Evolutionary conservation across 1,139 yeast genomes (phyloP).

Genomic region (Candida buenavistaensis): DNA sequence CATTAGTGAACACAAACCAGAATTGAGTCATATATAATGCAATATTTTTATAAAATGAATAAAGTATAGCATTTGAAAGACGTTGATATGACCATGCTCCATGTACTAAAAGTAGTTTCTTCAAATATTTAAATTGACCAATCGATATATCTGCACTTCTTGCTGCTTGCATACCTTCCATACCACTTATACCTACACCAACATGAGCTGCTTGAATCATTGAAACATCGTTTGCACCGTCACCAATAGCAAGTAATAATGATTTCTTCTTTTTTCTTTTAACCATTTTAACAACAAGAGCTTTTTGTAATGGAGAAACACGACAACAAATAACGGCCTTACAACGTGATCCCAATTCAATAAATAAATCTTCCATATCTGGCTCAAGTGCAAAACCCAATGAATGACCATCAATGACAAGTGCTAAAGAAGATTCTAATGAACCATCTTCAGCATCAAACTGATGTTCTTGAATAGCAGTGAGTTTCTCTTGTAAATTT

Average conservation of each 20-base stretch:
- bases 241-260: constrained; percentile 90
- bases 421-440: constrained; percentile 73
- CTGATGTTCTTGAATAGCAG: constrained; percentile 71
- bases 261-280: constrained; percentile 56
- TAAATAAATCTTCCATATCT: constrained; percentile 73
- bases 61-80: constrained; percentile 85
- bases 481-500: constrained; percentile 72
- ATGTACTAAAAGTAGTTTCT: constrained; percentile 83
- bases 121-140: constrained; percentile 89
- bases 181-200: constrained; percentile 98
- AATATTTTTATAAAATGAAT: constrained; percentile 93
- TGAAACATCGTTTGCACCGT: constrained; percentile 97
- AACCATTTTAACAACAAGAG: constrained; percentile 90
- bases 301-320: constrained; percentile 96
- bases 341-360: constrained; percentile 82
- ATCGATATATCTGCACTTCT: constrained; percentile 96
- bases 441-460: constrained; percentile 56
- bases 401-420: constrained; percentile 93
- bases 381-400: constrained; percentile 80
- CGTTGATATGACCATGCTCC: constrained; percentile 99
- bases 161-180: constrained; percentile 99
- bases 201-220: constrained; percentile 99
- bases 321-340: constrained; percentile 94
- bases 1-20: constrained; percentile 93
- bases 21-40: constrained; percentile 97